Percentiles rank a stretch among this genome's conserved stretches.
Evolutionary conservation across 108 stramenopile genomes (phyloP).

Genomic region (Skeletonema tropicum): DNA sequence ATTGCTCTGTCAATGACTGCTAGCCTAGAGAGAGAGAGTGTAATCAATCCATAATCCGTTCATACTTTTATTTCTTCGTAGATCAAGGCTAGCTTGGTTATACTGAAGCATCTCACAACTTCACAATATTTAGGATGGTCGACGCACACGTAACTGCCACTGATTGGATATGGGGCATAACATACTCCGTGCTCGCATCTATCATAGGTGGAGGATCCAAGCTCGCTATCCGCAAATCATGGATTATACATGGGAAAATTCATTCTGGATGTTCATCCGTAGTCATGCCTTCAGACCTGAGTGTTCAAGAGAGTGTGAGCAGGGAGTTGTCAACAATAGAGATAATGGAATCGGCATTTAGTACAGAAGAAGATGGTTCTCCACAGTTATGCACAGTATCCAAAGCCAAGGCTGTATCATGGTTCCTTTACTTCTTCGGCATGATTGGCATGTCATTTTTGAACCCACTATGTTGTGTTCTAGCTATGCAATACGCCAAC

Average conservation of each 20-base stretch:
- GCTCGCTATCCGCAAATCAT: slow-evolving; percentile 82
- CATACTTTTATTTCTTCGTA: too few species aligned
- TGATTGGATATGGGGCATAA: slow-evolving; percentile 80
- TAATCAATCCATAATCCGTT: too few species aligned
- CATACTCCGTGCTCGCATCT: slow-evolving; percentile 71
- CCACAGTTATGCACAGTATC: not conserved
- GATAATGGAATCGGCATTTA: not conserved
- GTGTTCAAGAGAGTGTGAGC: not conserved
- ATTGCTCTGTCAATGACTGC: too few species aligned
- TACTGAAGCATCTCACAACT: too few species aligned
- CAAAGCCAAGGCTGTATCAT: slow-evolving; percentile 14
- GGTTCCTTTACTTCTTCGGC: slow-evolving; percentile 53
- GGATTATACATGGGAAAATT: slow-evolving; percentile 11
- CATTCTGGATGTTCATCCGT: not conserved
- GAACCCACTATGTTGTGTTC: slow-evolving; percentile 78
- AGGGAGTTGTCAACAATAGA: slow-evolving; percentile 4
- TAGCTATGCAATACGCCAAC: slow-evolving; percentile 87
- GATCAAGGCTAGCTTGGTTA: too few species aligned
- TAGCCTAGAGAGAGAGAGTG: too few species aligned
- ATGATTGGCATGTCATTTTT: slow-evolving; percentile 87
- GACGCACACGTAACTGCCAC: slow-evolving; percentile 31
- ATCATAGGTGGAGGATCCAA: slow-evolving; percentile 82
- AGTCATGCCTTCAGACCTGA: not conserved
- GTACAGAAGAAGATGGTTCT: not conserved
- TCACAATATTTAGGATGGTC: not conserved